phyloP scores from a whole-genome alignment of 2,329 filamentous ascomycete genomes.

The Paracamarosporium sp. region DNA sequence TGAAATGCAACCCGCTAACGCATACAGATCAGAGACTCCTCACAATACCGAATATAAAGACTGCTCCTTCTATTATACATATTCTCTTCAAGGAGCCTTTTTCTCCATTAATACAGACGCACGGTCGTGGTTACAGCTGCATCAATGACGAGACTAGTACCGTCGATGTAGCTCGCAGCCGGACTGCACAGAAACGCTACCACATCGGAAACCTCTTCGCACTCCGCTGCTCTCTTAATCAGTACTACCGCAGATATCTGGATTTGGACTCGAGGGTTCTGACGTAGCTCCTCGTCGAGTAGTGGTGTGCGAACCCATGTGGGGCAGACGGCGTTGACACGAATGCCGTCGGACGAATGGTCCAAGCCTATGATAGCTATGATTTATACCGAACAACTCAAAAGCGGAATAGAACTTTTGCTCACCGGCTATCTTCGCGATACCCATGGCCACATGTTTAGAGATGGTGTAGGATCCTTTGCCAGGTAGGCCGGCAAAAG shows the following conservation, averaged over 20 bases:
- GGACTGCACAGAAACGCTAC: constrained; percentile 19
- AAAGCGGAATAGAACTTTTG: background rate
- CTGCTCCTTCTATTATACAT: background rate
- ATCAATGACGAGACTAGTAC: constrained; percentile 15
- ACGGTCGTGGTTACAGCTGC: constrained; percentile 17
- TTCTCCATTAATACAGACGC: constrained; percentile 4
- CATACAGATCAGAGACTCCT: too few relatives aligned
- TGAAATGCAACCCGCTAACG: too few relatives aligned
- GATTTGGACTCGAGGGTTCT: constrained; percentile 11
- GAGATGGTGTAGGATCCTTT: constrained; percentile 26
- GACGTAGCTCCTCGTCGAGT: constrained; percentile 11
- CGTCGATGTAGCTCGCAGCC: constrained; percentile 18
- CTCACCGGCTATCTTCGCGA: constrained; percentile 32
- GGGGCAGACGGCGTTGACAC: constrained; percentile 18
- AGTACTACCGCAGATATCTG: constrained; percentile 9
- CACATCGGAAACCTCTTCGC: constrained; percentile 17
- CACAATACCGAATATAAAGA: too few relatives aligned
- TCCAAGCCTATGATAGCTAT: constrained; percentile 21
- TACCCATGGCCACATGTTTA: constrained; percentile 41
- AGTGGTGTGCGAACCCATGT: constrained; percentile 18
- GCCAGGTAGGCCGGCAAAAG: constrained; percentile 18
- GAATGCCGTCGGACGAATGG: constrained; percentile 13
- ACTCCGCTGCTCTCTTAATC: constrained; percentile 13
- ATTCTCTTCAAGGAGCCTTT: background rate
- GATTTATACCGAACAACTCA: background rate